Evolutionary conservation across 257 asterid genomes (phyloP), one percentile per base, ranked within the genome.

Genomic region (Penstemon eatonii): DNA sequence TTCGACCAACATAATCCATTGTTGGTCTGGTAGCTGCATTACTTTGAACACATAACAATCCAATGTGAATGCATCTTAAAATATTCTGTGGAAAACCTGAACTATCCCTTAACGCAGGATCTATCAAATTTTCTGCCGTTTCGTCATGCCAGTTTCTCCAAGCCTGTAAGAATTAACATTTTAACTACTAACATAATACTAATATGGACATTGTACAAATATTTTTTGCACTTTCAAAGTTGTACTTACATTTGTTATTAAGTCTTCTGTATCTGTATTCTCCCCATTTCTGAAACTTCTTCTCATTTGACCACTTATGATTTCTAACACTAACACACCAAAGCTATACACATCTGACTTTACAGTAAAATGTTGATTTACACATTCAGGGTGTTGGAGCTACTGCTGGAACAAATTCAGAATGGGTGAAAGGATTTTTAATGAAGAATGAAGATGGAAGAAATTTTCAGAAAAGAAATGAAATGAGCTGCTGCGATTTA

Each of bases 311-410:
- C 82, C 59, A 41, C 71, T 73, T 9, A 78, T 45, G 18, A 78
- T 73, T 71, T 78, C 82, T 4, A 78, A 37, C 45, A 78, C 43
- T 61, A 69, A 44, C 4, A 78, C 71, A 19, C 67, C 67, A 19
- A 63, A 63, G 36, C 66, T 42, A 19, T 5, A 60, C 5, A 60
- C 66, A 41, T 60, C 66, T 0, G 49, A 60, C 0, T 60, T 60
- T 0, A 15, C 8, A 0, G 65, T 39, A 47, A n/a, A 60, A 0
- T 60, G 51, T 1, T n/a, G n/a, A n/a, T n/a, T n/a, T n/a, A n/a
- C n/a, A n/a, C n/a, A n/a, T n/a, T n/a, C n/a, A n/a, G n/a, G n/a
- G n/a, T n/a, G n/a, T n/a, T n/a, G n/a, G n/a, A n/a, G n/a, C n/a
- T n/a, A n/a, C n/a, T n/a, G n/a, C n/a, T n/a, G n/a, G n/a, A n/a